Evolutionary conservation across 108 stramenopile genomes (phyloP).

Genomic region (Conticribra guillardii): DNA sequence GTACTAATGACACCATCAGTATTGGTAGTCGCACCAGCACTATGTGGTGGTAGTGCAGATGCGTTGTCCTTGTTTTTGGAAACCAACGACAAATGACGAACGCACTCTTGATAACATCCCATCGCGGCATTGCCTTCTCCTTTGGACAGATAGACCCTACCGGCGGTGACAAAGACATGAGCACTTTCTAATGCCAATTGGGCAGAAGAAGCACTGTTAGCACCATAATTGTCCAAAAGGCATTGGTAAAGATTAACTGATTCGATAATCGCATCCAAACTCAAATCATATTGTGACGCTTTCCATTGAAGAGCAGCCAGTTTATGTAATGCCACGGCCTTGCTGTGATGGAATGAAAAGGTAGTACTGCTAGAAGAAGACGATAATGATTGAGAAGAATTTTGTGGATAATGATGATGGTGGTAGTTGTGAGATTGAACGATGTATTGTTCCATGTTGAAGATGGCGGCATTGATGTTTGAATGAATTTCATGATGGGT

Average conservation of each 20-base stretch:
- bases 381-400: no score
- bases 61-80: no score
- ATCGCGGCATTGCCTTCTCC: slow-evolving; percentile 11
- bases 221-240: neutral
- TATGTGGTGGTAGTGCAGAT: no score
- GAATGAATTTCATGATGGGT: no score
- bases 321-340: slow-evolving; percentile 16
- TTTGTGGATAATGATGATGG: no score
- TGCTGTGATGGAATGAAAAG: neutral
- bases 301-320: slow-evolving; percentile 20
- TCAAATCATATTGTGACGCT: slow-evolving; percentile 6
- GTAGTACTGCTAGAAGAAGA: no score
- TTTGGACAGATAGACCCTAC: slow-evolving; percentile 5
- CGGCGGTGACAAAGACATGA: slow-evolving; percentile 3
- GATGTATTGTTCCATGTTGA: no score
- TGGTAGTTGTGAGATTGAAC: no score
- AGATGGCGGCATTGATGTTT: no score
- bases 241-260: no score
- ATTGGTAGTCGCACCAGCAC: no score
- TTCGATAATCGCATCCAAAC: slow-evolving; percentile 4
- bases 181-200: slow-evolving; percentile 5
- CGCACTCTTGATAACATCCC: slow-evolving; percentile 20
- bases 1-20: no score
- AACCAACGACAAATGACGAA: slow-evolving; percentile 11
- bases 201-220: neutral